phyloP scores from a whole-genome alignment of 306 rosid genomes.

The Trifolium subterraneum region DNA sequence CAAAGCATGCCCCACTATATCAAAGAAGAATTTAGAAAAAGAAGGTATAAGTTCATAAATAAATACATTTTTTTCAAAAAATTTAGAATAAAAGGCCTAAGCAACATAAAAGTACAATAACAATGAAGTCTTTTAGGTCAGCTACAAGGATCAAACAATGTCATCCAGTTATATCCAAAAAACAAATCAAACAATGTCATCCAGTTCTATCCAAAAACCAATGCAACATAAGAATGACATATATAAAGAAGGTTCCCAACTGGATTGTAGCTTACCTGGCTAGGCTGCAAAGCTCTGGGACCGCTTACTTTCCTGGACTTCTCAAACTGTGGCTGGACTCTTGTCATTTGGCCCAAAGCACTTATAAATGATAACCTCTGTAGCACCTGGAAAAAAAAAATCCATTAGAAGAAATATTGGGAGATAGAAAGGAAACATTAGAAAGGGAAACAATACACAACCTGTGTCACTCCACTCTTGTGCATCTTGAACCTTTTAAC shows the following conservation, averaged over 20 bases:
- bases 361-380: constrained; percentile 82
- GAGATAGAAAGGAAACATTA: constrained; percentile 2
- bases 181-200: constrained; percentile 7
- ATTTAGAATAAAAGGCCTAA: constrained; percentile 15
- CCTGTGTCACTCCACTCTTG: constrained; percentile 95
- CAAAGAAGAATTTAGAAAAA: constrained; percentile 29
- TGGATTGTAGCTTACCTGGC: constrained; percentile 69
- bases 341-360: constrained; percentile 85
- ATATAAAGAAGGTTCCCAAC: constrained; percentile 2
- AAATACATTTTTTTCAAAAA: background rate
- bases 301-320: constrained; percentile 95
- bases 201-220: constrained; percentile 7
- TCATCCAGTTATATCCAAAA: background rate
- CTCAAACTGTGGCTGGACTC: constrained; percentile 92
- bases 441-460: constrained; percentile 35
- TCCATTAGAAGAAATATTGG: constrained; percentile 26
- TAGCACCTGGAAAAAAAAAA: constrained; percentile 60
- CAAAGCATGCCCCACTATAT: constrained; percentile 99
- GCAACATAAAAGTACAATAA: constrained; percentile 28
- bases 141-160: constrained; percentile 10
- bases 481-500: constrained; percentile 84
- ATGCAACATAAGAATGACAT: constrained; percentile 15
- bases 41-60: constrained; percentile 1
- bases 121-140: constrained; percentile 7
- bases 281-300: constrained; percentile 95